Base-by-base conservation (phyloP, 2,329 filamentous ascomycete species). In the Fusarium cicatricum region DNA sequence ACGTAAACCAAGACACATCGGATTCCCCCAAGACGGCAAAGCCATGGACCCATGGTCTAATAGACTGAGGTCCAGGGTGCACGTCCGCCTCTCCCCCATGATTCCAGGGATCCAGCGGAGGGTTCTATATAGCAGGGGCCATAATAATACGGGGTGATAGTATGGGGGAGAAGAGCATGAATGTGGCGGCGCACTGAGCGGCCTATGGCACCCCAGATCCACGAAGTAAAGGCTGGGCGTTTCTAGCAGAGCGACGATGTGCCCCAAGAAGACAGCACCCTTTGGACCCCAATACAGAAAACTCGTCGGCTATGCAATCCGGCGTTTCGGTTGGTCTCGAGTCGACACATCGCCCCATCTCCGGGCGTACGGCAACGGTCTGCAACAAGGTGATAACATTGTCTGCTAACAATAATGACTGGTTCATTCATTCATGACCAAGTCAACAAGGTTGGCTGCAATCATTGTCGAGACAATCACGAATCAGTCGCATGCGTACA, bases 91-190 rank as follows among this genome's bases (percentile, higher is more conserved):
- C 44, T 45, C 48, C 55, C 21, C 60, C 55, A 55, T 57, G 40
- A 41, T 55, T 31, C 33, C 45, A 47, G 40, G 41, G 55, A 55
- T 55, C 23, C 43, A 38, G 41, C 21, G 21, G 21, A 7, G 21
- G 21, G n/a, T n/a, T n/a, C n/a, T n/a, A n/a, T n/a, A n/a, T 21
- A 21, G 21, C 21, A 21, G 21, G 21, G 21, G 21, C 21, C 21
- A 21, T 21, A 49, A 59, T 46, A 45, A n/a, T n/a, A n/a, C 29
- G 48, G 56, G 53, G 54, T 21, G 34, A 26, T 31, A 40, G 44
- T 44, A 59, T 28, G 54, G 59, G 58, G 58, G 43, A 59, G 33
- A n/a, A n/a, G n/a, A n/a, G n/a, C 33, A 40, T 63, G 23, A 39
- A 29, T 32, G 46, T 53, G 44, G 55, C 34, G 34, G 45, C 42